Evolutionary conservation across 306 rosid species (phyloP), one percentile per base, ranked within the genome.

Genomic region (Crataegus laevigata): DNA sequence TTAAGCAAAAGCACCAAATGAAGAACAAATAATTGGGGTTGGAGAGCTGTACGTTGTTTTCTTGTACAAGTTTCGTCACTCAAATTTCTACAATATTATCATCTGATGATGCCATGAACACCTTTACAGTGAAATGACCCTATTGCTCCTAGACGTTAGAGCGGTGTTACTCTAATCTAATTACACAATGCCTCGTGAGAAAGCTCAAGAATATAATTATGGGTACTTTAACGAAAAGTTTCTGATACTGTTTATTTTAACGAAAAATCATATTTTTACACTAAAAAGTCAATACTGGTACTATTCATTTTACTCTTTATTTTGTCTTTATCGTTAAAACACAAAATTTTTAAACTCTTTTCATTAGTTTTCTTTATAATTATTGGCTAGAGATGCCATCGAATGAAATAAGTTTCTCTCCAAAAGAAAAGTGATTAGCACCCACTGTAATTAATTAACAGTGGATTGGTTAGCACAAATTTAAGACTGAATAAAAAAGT

Each of bases 21-120:
- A 30, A 75, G 50, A 43, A 75, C 55, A 77, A 34, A 74, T 66
- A 51, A 81, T 50, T 50, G 65, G 21, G 62, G 78, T 45, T 13
- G 6, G 51, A 45, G 51, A 4, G 18, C 13, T 45, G 18, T 47
- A 4, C 4, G 5, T 47, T 47, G 52, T 47, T 47, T 1, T 47
- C 15, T 47, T 15, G 52, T 47, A 14, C 19, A 47, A 4, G 52
- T 1, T 5, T 47, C 52, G 52, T 47, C 19, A 47, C 8, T 47
- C 52, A 19, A 13, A 47, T 47, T 4, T 62, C 40, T 15, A 72
- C 24, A 58, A 54, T 54, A 36, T 22, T 54, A 36, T 22, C 36
- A 34, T 6, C 30, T 30, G 29, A 51, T 21, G 60, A 28, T 8
- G 19, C 45, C 2, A 30, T 5, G 34, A 60, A 62, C 54, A 15